Evolutionary conservation across 1,284 basidiomycete genomes (phyloP).

Genomic region (Cryptococcus hybrid): DNA sequence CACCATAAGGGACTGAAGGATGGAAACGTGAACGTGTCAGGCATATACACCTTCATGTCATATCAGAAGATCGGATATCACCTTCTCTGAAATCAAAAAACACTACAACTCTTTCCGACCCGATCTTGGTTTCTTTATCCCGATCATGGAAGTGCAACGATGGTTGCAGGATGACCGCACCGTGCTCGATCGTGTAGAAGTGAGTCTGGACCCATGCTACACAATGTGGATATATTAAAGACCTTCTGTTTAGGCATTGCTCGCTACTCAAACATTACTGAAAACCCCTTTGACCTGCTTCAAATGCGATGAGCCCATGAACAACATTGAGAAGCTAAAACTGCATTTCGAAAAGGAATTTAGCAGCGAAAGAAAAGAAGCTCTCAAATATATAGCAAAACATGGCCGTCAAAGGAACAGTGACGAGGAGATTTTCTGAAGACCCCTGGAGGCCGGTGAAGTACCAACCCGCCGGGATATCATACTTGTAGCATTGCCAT

Average conservation of each 20-base stretch:
- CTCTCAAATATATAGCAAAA: slow-evolving; percentile 42
- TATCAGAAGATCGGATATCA: slow-evolving; percentile 78
- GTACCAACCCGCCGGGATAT: background rate
- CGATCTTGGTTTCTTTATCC: slow-evolving; percentile 78
- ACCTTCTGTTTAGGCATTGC: slow-evolving; percentile 52
- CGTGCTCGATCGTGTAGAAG: slow-evolving; percentile 17
- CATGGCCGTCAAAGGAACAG: slow-evolving; percentile 20
- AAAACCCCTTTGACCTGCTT: slow-evolving; percentile 68
- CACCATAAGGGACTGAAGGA: background rate
- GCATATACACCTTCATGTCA: slow-evolving; percentile 81
- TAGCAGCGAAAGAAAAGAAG: slow-evolving; percentile 30
- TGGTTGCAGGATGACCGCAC: slow-evolving; percentile 64
- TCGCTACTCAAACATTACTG: slow-evolving; percentile 58
- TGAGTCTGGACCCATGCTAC: slow-evolving; percentile 40
- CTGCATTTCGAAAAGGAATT: slow-evolving; percentile 47
- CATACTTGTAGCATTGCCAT: background rate
- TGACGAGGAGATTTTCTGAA: slow-evolving; percentile 19
- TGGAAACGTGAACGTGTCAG: slow-evolving; percentile 49
- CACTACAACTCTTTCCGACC: slow-evolving; percentile 96
- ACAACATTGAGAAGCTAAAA: slow-evolving; percentile 76
- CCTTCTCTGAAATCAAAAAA: slow-evolving; percentile 81
- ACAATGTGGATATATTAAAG: background rate
- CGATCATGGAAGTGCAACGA: slow-evolving; percentile 67
- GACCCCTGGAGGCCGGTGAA: background rate
- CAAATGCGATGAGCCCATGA: slow-evolving; percentile 61